Conservation (phyloP, 257 asterid species). For the Solanum rostratum region DNA sequence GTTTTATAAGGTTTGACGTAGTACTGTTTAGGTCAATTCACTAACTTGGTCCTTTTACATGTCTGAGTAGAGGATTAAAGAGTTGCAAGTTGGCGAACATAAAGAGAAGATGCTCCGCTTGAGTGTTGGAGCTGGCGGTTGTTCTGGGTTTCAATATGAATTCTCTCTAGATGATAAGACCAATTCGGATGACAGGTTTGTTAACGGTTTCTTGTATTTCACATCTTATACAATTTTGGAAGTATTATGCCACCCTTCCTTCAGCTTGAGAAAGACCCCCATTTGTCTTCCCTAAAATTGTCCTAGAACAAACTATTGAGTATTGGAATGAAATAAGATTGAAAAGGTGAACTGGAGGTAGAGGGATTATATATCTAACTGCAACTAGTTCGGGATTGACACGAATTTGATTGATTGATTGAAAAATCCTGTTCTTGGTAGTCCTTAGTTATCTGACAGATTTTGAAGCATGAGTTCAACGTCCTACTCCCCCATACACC, state of each 20-base stretch:
- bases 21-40: neutral
- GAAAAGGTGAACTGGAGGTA: neutral
- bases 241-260: neutral
- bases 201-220: neutral
- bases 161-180: constrained; percentile 69
- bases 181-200: constrained; percentile 72
- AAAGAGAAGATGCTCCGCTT: constrained; percentile 60
- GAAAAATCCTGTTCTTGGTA: neutral
- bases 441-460: neutral
- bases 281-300: neutral
- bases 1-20: neutral
- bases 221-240: neutral
- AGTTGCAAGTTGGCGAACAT: constrained; percentile 64
- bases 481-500: neutral
- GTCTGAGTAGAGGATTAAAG: constrained; percentile 61
- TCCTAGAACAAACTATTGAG: neutral
- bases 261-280: neutral
- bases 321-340: neutral
- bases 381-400: neutral
- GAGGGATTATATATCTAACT: neutral
- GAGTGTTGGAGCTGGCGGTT: constrained; percentile 97
- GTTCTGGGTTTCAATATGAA: constrained; percentile 93
- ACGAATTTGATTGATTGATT: neutral
- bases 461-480: neutral
- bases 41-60: neutral